Conservation (phyloP, 371 early-diverging fungal species). For the Encephalitozoon cuniculi region DNA sequence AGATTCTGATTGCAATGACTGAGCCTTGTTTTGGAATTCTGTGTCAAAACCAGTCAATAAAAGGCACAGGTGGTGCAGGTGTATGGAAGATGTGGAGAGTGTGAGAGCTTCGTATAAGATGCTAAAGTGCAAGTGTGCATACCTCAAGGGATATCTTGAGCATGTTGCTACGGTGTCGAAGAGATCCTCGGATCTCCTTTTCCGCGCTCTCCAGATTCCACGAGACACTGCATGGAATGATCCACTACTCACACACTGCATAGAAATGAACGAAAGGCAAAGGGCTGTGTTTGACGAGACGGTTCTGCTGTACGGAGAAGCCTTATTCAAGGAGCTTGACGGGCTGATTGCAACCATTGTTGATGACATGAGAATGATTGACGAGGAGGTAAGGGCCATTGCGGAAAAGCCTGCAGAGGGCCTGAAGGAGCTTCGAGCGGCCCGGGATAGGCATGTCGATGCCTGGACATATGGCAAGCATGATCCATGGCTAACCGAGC, state of each 20-base stretch:
- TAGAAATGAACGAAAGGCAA: constrained; percentile 34
- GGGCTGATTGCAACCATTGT: constrained; percentile 19
- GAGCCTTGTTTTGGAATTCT: background rate
- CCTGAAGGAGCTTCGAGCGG: background rate
- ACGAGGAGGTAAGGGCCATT: constrained; percentile 10
- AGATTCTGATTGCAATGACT: background rate
- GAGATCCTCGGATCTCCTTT: constrained; percentile 37
- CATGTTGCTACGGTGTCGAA: background rate
- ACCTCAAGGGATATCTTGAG: constrained; percentile 27
- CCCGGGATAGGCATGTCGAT: constrained; percentile 13
- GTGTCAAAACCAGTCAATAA: constrained; percentile 21
- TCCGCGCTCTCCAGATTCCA: constrained; percentile 36
- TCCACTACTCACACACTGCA: constrained; percentile 9
- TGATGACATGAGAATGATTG: constrained; percentile 12
- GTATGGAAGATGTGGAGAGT: constrained; percentile 23
- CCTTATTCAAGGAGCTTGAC: constrained; percentile 25
- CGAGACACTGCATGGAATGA: constrained; percentile 43
- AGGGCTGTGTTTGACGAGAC: constrained; percentile 27
- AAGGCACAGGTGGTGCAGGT: background rate
- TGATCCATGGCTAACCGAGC: constrained; percentile 47
- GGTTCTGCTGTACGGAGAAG: background rate
- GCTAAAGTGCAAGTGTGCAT: constrained; percentile 26
- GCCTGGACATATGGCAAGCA: constrained; percentile 26
- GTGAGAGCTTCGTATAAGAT: background rate
- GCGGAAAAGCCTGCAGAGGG: background rate